Evolutionary conservation across 1,139 yeast genomes (phyloP), one percentile per base, ranked within the genome.

Genomic region (Meyerozyma carpophila): DNA sequence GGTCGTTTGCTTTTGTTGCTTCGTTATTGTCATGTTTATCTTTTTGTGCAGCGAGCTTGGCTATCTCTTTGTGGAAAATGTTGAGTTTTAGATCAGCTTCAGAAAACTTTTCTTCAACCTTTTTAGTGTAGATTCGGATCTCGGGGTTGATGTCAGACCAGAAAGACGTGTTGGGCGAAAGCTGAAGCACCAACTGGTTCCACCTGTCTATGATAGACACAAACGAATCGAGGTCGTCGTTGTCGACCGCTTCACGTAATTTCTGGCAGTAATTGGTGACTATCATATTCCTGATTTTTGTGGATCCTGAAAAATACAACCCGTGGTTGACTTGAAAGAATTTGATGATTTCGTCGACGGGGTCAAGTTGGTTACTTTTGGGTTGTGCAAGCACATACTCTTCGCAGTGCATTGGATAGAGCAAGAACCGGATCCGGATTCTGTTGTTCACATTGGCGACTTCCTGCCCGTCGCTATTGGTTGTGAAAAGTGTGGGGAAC

Each of bases 301-400:
- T 57, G 18, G 62, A 74, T 58, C 59, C 79, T 52, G 57, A 66
- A 47, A 73, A 72, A 50, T 67, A 73, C 14, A 73, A 55, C 3
- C 71, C 62, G 44, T 58, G 69, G 48, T 73, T 77, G 24, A 72
- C 66, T 60, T 70, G 73, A 45, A 72, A 66, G 8, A 72, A 50
- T 49, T 66, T 77, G 20, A 84, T 86, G 41, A 89, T 75, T 56
- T 90, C 96, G 40, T 72, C 75, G 50, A 85, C 67, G 4, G 96
- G 93, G 54, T 86, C 82, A 47, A 84, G 69, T 49, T 81, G 86
- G 43, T 77, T 77, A 41, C 70, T 66, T 48, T 75, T 77, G 3
- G 81, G 79, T 9, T 58, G 66, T 1, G 73, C 77, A 39, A 73
- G 57, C 11, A 71, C 47, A 47, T 63, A 73, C 55, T 64, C 65